Conservation (phyloP, 805 yeast species). For the Wickerhamomyces chambardii region DNA sequence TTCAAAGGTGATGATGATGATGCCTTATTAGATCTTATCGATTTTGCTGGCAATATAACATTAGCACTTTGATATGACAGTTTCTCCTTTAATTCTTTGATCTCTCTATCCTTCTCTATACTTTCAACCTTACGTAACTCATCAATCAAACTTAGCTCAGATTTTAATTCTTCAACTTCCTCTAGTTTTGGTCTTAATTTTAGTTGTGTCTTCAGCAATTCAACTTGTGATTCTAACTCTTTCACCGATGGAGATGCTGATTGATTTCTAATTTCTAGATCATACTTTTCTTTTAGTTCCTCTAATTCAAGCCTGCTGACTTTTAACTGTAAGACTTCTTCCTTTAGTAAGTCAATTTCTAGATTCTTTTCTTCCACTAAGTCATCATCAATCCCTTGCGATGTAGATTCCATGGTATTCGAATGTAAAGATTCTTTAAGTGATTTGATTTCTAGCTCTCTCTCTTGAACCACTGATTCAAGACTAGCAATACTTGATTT, state of each 20-base stretch:
- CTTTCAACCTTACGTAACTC: conserved; percentile 20
- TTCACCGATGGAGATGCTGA: conserved; percentile 10
- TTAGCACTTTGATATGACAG: background rate
- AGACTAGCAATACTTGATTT: too few species aligned
- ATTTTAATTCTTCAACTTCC: conserved; percentile 34
- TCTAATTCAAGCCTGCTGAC: conserved; percentile 2
- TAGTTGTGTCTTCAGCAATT: conserved; percentile 11
- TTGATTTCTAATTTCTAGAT: conserved; percentile 4
- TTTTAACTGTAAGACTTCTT: conserved; percentile 11
- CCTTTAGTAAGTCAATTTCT: conserved; percentile 16
- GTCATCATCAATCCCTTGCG: background rate
- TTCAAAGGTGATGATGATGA: background rate
- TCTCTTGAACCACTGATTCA: too few species aligned
- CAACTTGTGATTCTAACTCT: conserved; percentile 17
- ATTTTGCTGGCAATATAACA: background rate
- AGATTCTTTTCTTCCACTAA: conserved; percentile 11
- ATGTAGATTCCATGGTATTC: too few species aligned
- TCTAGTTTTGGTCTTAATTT: conserved; percentile 30
- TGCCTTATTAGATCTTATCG: background rate
- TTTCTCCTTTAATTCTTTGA: conserved; percentile 10
- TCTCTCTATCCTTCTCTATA: conserved; percentile 18
- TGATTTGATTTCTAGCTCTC: too few species aligned
- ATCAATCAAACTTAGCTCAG: conserved; percentile 32
- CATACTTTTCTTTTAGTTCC: conserved; percentile 4
- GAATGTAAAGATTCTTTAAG: too few species aligned